A percentile compares a stretch with the other conserved stretches of the same genome.
Conservation (phyloP, 2,329 filamentous ascomycete species). For the Xylariaceae sp. region DNA sequence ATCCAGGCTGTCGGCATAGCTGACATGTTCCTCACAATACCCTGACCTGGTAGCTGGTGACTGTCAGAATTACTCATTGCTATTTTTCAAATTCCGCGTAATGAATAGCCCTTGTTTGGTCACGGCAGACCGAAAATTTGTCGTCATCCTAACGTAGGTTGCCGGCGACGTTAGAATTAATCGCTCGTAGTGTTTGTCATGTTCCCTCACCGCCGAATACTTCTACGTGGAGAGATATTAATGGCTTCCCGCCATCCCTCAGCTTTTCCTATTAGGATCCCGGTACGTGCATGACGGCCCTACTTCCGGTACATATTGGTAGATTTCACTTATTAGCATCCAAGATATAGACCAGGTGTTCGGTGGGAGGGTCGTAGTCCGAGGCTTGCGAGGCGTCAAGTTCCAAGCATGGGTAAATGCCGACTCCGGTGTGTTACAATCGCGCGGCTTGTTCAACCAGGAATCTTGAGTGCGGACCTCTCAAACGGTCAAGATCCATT, state of each 20-base stretch:
- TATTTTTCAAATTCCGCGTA: no score
- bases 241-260: conserved; percentile 1
- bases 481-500: not conserved
- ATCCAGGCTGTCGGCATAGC: conserved; percentile 11
- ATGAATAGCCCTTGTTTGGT: conserved; percentile 5
- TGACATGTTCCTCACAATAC: conserved; percentile 8
- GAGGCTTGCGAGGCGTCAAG: not conserved
- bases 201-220: conserved; percentile 21
- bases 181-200: conserved; percentile 12
- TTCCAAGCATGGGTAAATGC: not conserved
- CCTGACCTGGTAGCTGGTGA: conserved; percentile 1
- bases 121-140: not conserved
- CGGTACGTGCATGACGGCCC: conserved; percentile 12
- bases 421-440: not conserved
- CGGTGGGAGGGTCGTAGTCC: not conserved
- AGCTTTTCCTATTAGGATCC: conserved; percentile 10
- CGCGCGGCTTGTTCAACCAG: not conserved
- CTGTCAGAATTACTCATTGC: conserved; percentile 11
- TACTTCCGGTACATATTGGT: conserved; percentile 14
- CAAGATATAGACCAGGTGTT: conserved; percentile 6
- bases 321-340: not conserved
- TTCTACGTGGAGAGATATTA: conserved; percentile 2
- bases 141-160: not conserved
- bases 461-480: not conserved
- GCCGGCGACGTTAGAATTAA: conserved; percentile 2